Evolutionary conservation across 306 rosid species (phyloP).

Genomic region (Luffa acutangula): DNA sequence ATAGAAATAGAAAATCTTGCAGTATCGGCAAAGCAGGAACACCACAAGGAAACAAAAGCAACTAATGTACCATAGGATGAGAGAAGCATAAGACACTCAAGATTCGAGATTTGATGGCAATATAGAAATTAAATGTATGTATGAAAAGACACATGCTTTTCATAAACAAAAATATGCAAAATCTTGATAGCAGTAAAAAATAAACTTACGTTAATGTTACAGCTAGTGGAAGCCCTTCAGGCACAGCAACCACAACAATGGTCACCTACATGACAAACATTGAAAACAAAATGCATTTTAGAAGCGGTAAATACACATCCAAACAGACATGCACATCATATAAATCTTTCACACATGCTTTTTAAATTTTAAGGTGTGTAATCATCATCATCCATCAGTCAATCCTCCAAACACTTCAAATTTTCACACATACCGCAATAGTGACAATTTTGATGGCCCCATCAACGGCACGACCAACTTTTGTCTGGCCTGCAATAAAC

Average conservation of each 20-base stretch:
- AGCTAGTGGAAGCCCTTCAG: slow-evolving; percentile 94
- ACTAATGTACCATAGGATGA: background rate
- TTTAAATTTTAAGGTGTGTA: background rate
- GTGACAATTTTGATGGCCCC: slow-evolving; percentile 87
- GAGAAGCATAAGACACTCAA: background rate
- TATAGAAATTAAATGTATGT: background rate
- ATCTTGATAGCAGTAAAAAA: background rate
- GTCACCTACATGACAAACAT: slow-evolving; percentile 49
- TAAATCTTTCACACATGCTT: background rate
- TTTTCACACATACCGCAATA: slow-evolving; percentile 58
- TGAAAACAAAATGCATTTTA: background rate
- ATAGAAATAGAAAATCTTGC: background rate
- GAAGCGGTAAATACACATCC: slow-evolving; percentile 8
- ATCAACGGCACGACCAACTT: slow-evolving; percentile 56
- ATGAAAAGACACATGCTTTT: background rate
- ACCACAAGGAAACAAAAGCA: background rate
- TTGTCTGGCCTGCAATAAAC: slow-evolving; percentile 62
- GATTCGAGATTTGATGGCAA: background rate
- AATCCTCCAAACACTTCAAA: background rate
- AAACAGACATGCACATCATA: background rate
- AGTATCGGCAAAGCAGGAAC: background rate
- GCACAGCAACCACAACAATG: slow-evolving; percentile 93
- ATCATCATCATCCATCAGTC: background rate
- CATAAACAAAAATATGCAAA: background rate
- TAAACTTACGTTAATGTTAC: slow-evolving; percentile 84